Evolutionary conservation across 768 basidiomycete species (phyloP).

Genomic region (Pholiota microspora): DNA sequence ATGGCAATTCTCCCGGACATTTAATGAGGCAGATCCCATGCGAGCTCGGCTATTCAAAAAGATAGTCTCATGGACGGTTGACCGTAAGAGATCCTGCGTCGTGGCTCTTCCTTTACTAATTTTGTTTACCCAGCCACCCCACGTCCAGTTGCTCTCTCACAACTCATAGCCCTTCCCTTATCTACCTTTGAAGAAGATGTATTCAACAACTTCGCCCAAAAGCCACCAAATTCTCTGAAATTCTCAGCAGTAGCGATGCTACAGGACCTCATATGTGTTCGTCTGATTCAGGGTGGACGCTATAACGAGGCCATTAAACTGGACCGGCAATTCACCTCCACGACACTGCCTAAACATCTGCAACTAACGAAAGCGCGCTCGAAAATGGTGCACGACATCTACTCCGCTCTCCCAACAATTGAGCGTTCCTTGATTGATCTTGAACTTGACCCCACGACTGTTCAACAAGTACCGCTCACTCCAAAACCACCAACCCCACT

Average conservation of each 20-base stretch:
- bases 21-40: constrained; percentile 54
- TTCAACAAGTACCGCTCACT: constrained; percentile 8
- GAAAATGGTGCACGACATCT: constrained; percentile 69
- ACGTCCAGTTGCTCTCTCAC: constrained; percentile 51
- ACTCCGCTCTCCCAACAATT: constrained; percentile 55
- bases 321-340: constrained; percentile 57
- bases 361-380: constrained; percentile 53
- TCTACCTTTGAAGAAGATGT: constrained; percentile 60
- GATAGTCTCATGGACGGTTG: constrained; percentile 65
- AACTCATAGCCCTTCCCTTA: constrained; percentile 66
- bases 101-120: neutral
- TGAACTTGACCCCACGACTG: constrained; percentile 15
- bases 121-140: constrained; percentile 48
- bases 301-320: constrained; percentile 74
- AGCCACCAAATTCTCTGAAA: constrained; percentile 48
- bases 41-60: constrained; percentile 55
- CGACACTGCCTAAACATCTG: constrained; percentile 36
- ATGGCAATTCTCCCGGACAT: constrained; percentile 74
- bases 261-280: constrained; percentile 78
- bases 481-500: constrained; percentile 12
- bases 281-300: constrained; percentile 71
- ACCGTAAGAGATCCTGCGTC: constrained; percentile 53
- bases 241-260: constrained; percentile 51
- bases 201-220: constrained; percentile 56
- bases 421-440: constrained; percentile 63